These are phyloP conservation scores for Nothopassalora personata DNA, from an alignment of 2,329 filamentous ascomycete genomes.

Conservation along the genomic window DNA sequence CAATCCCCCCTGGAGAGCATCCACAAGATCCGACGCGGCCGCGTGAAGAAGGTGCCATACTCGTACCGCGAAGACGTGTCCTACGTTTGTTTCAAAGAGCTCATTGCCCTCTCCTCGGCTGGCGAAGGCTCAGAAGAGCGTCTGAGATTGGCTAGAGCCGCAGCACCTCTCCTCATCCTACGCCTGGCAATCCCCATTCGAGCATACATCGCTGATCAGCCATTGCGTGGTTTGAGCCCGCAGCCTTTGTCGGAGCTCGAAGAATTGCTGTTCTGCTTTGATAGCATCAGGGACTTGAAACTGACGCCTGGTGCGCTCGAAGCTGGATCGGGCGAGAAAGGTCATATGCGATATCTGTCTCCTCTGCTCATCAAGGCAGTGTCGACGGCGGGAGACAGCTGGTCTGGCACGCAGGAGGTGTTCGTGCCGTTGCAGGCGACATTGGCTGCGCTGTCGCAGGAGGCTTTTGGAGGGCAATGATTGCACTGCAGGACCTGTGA, in stretches of 20 bases:
- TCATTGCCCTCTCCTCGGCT: slow-evolving; percentile 47
- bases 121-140: too few relatives aligned
- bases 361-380: slow-evolving; percentile 65
- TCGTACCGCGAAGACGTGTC: slow-evolving; percentile 65
- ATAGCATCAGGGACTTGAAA: slow-evolving; percentile 59
- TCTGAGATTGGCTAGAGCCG: slow-evolving; percentile 58
- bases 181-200: slow-evolving; percentile 76
- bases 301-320: slow-evolving; percentile 53
- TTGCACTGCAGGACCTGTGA: background rate
- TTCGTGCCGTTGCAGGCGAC: slow-evolving; percentile 37
- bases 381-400: slow-evolving; percentile 55
- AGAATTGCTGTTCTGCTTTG: slow-evolving; percentile 69
- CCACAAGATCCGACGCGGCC: slow-evolving; percentile 61
- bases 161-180: slow-evolving; percentile 75
- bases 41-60: slow-evolving; percentile 63
- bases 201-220: slow-evolving; percentile 84
- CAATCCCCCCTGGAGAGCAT: slow-evolving; percentile 56
- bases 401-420: slow-evolving; percentile 52
- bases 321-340: slow-evolving; percentile 48
- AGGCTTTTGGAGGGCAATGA: background rate
- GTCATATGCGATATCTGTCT: slow-evolving; percentile 76
- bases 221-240: slow-evolving; percentile 80
- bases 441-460: slow-evolving; percentile 28
- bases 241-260: slow-evolving; percentile 75
- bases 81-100: slow-evolving; percentile 73